Base-by-base conservation (phyloP, 1,139 yeast genomes). In the Magnusiomyces tetraspermus region DNA sequence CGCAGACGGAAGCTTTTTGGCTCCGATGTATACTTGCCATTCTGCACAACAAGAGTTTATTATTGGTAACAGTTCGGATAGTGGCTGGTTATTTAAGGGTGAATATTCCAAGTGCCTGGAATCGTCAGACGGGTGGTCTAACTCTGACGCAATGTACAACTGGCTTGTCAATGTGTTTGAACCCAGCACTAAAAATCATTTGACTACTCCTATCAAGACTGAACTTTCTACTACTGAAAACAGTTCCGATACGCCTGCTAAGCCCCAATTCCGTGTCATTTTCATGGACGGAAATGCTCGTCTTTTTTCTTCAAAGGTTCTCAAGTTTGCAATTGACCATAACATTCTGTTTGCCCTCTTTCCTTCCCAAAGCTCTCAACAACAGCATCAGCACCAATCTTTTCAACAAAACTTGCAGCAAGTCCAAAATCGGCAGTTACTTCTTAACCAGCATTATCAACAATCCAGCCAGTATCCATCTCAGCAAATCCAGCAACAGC, bases 101-200 rank as follows among this genome's bases (percentile, higher is more conserved):
- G 17, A 33, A 13, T 33, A 8, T 8, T 33, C 38, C n/a, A n/a
- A n/a, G n/a, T n/a, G 17, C 17, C 17, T 33, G n/a, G n/a, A n/a
- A n/a, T 33, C 38, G 17, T 15, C 38, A 6, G 51, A 53, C 41
- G 53, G 53, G 8, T 47, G 54, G 21, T 41, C 53, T 24, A 53
- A 48, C 50, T 10, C 48, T 3, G 28, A 49, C 5, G 30, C 47
- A 8, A 49, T 53, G 22, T 50, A 48, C n/a, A 50, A 51, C 41
- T 53, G 53, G 53, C 49, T 53, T 19, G 50, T 43, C 45, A 26
- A 48, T 10, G 41, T 49, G 8, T 53, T 53, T 49, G 52, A 46
- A 3, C 50, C 49, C 1, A 31, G 23, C 21, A 48, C 53, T 23
- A n/a, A n/a, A n/a, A n/a, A n/a, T n/a, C n/a, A n/a, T n/a, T n/a